A percentile compares a stretch with the other conserved stretches of the same genome.
These are phyloP conservation scores for Casuarina glauca DNA, from an alignment of 306 rosid genomes.

Conservation along the genomic window DNA sequence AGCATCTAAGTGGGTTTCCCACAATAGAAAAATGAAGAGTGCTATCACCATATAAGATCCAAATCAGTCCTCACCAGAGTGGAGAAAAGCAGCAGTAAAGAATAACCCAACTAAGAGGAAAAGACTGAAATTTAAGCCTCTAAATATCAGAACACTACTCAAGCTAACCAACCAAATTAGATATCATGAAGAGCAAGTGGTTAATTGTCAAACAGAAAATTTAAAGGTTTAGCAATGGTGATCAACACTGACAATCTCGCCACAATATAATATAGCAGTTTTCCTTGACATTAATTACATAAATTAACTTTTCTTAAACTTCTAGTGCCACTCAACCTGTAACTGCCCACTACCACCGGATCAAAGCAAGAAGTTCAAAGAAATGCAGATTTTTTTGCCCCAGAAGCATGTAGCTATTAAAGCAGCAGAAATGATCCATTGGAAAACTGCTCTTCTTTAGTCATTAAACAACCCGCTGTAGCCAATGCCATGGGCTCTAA, in stretches of 20 bases:
- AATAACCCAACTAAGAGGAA: not conserved
- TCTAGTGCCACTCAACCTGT: not conserved
- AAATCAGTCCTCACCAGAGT: not conserved
- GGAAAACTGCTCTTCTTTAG: not conserved
- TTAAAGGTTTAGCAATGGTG: too few species aligned
- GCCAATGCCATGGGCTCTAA: not conserved
- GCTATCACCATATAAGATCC: not conserved
- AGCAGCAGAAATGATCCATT: not conserved
- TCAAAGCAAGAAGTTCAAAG: too few species aligned
- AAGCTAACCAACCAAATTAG: conserved; percentile 1
- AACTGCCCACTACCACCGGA: too few species aligned
- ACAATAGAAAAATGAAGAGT: not conserved
- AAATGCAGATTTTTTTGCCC: too few species aligned
- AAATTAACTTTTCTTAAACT: not conserved
- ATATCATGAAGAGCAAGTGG: not conserved
- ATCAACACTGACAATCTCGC: too few species aligned
- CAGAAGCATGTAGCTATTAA: not conserved
- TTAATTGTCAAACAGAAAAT: not conserved
- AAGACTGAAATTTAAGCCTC: not conserved
- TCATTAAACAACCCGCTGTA: not conserved
- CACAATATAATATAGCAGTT: too few species aligned
- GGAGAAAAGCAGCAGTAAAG: not conserved
- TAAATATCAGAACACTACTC: not conserved
- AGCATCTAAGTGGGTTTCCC: not conserved
- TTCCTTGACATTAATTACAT: not conserved